Evolutionary conservation across 164 flowering plant species (phyloP), one percentile per base, ranked within the genome.

Genomic region (Umbilicus rupestris): DNA sequence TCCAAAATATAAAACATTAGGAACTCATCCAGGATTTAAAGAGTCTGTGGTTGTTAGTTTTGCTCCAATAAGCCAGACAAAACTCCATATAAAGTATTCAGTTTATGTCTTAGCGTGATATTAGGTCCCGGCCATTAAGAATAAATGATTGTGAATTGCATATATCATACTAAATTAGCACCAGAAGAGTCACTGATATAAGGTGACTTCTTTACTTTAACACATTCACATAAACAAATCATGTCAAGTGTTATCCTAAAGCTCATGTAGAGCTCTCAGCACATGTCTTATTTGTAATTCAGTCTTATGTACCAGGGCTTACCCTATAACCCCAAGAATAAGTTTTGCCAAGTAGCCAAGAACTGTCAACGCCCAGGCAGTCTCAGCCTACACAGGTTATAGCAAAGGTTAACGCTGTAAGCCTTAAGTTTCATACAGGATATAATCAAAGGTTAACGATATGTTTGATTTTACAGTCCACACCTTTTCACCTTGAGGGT

Each of bases 401-500:
- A 65, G 50, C 12, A 20, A 62, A 70, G 59, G 63, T n/a, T 28
- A 73, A 39, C 15, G n/a, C 11, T 47, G 8, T 10, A 22, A 28
- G 29, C 14, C 58, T 8, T 24, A 52, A 12, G 33, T 26, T 55
- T 26, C 60, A 26, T 8, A n/a, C 14, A 12, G 2, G 28, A 63
- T 5, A 39, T 20, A 12, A 20, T 50, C 22, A 9, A 2, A 24
- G 7, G 57, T 50, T 50, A 12, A 26, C 14, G n/a, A 20, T 20
- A 5, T 50, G 26, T 29, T 11, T 14, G 8, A 20, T 29, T 37
- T 60, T n/a, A 63, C 37, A 29, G 14, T 47, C 44, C 39, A 42
- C 66, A 39, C 99, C 92, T 94, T 79, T 81, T 94, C 99, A 64
- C 97, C 99, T 79, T 91, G 97, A 64, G 99, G 99, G 69, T 89